phyloP scores from a whole-genome alignment of 768 basidiomycete species.

The Bullera alba region DNA sequence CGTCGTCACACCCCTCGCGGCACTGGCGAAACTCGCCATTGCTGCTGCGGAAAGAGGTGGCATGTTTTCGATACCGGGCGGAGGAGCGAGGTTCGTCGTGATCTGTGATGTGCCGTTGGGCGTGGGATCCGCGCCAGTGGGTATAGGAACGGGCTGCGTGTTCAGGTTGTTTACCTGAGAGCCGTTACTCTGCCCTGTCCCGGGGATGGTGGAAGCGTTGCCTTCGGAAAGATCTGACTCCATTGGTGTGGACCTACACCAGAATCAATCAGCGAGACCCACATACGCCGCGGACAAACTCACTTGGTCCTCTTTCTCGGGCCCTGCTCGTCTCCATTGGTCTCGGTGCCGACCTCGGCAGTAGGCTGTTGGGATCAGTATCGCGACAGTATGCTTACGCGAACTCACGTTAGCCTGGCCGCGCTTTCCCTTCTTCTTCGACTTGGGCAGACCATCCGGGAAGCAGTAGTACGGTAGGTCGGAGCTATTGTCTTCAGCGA shows the following conservation, averaged over 20 bases:
- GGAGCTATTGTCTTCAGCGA: constrained; percentile 11
- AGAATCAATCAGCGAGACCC: neutral
- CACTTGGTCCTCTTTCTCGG: constrained; percentile 38
- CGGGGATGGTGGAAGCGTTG: neutral
- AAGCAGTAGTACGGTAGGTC: constrained; percentile 38
- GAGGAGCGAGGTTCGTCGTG: constrained; percentile 19
- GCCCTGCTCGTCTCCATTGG: constrained; percentile 24
- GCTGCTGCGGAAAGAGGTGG: constrained; percentile 29
- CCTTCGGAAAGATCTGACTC: constrained; percentile 3
- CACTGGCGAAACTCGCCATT: constrained; percentile 33
- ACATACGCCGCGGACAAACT: neutral
- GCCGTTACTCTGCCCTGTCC: too few species aligned
- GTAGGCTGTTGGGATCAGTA: constrained; percentile 8
- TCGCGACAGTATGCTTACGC: neutral
- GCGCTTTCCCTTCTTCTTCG: constrained; percentile 38
- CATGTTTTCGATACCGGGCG: constrained; percentile 31
- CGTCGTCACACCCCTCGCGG: constrained; percentile 33
- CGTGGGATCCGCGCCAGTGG: constrained; percentile 21
- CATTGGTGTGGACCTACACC: constrained; percentile 18
- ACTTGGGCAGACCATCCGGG: constrained; percentile 38
- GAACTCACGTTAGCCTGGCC: constrained; percentile 24
- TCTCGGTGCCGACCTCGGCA: constrained; percentile 19
- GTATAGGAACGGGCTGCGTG: constrained; percentile 5
- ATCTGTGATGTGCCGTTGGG: constrained; percentile 1
- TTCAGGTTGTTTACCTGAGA: too few species aligned